phyloP scores from a whole-genome alignment of 768 basidiomycete species.

The Leccinellum luteum region DNA sequence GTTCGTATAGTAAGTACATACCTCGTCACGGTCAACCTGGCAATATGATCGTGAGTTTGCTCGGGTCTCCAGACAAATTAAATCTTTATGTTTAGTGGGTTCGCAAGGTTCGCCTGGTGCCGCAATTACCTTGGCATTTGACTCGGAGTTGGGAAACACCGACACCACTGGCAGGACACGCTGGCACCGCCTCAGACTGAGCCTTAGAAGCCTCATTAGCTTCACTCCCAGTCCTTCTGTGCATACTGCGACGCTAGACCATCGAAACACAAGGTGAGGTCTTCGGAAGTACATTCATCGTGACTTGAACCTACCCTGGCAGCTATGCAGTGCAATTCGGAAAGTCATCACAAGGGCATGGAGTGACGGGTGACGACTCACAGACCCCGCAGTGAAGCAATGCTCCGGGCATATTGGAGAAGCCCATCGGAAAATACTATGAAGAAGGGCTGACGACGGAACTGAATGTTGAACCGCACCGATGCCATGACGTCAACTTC shows the following conservation, averaged over 20 bases:
- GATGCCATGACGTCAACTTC: too few species aligned
- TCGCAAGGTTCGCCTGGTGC: conserved; percentile 1
- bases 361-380: not conserved
- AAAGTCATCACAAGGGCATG: not conserved
- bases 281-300: not conserved
- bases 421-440: not conserved
- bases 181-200: conserved; percentile 12
- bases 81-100: not conserved
- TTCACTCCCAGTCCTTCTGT: not conserved
- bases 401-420: not conserved
- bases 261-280: not conserved
- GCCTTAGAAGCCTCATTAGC: not conserved
- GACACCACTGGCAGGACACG: too few species aligned
- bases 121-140: not conserved
- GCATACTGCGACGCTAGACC: not conserved
- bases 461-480: not conserved
- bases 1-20: not conserved
- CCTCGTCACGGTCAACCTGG: too few species aligned
- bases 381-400: not conserved
- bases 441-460: not conserved
- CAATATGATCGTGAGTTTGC: not conserved
- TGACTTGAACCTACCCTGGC: not conserved
- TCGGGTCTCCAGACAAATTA: not conserved
- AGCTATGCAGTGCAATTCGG: not conserved
- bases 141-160: too few species aligned